Conservation (phyloP, 1,284 basidiomycete species). For the Microbotryum violaceum region DNA sequence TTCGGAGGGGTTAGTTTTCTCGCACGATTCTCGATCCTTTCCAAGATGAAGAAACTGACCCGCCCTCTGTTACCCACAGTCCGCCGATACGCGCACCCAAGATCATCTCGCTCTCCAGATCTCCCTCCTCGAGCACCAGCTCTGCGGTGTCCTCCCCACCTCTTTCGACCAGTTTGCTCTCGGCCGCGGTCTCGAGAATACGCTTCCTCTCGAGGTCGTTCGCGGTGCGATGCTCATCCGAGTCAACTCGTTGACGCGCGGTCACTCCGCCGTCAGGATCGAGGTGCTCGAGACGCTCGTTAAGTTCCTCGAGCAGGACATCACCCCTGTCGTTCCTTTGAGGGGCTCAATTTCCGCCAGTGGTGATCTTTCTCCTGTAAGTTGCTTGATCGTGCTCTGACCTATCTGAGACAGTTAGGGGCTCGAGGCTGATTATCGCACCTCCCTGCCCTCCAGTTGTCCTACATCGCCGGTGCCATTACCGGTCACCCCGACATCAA, state of each 20-base stretch:
- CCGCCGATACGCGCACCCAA: slow-evolving; percentile 62
- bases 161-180: slow-evolving; percentile 56
- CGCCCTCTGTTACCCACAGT: slow-evolving; percentile 34
- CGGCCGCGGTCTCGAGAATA: slow-evolving; percentile 37
- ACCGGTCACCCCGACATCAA: slow-evolving; percentile 71
- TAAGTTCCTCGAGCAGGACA: slow-evolving; percentile 60
- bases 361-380: slow-evolving; percentile 48
- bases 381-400: slow-evolving; percentile 1
- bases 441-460: slow-evolving; percentile 52
- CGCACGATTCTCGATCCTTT: slow-evolving; percentile 13
- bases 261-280: slow-evolving; percentile 76
- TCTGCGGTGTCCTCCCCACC: slow-evolving; percentile 46
- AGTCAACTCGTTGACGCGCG: slow-evolving; percentile 74
- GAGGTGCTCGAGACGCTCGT: slow-evolving; percentile 72
- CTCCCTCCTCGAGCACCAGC: slow-evolving; percentile 65
- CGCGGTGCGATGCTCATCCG: slow-evolving; percentile 77
- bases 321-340: slow-evolving; percentile 75
- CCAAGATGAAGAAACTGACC: slow-evolving; percentile 2
- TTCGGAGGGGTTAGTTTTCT: slow-evolving; percentile 55
- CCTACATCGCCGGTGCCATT: slow-evolving; percentile 71
- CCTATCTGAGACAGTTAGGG: too few relatives aligned
- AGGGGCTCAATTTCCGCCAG: slow-evolving; percentile 74
- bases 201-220: slow-evolving; percentile 86
- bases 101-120: slow-evolving; percentile 61
- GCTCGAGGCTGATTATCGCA: neutral